Evolutionary conservation across 371 early-diverging fungal species (phyloP), one percentile per base, ranked within the genome.

Genomic region (Actinomortierella ambigua): DNA sequence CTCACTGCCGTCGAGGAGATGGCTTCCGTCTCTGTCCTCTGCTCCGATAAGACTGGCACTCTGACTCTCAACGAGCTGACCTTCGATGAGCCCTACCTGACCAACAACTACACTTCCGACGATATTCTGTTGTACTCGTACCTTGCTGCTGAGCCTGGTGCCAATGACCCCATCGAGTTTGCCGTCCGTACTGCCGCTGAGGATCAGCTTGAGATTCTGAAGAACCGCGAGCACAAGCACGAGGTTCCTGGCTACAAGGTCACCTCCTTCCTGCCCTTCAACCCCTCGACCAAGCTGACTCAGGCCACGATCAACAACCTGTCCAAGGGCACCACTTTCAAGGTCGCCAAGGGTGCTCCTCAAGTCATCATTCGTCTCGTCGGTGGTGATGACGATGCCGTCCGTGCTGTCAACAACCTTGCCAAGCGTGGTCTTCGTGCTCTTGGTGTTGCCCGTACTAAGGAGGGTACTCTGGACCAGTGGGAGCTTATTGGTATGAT

Each of bases 31-130:
- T 92, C 94, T 15, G 90, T 95, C 18, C 88, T 98, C 26, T 97
- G 97, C 78, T 94, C 95, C 8, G 98, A 98, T 79, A 98, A 92
- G 78, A 98, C 99, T 4, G 99, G 99, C 55, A 98, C 99, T 18
- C 83, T 98, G 51, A 98, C 98, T 14, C 79, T 91, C 22, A 95
- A 94, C 84, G 88, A 94, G 84, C 86, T 97, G 53, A 89, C 93
- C 14, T 95, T 96, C 75, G 93, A 92, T 55, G 90, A 91, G 59
- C 96, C 96, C 20, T 95, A 86, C 81, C 84, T 95, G 20, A 65
- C 87, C 68, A 81, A 82, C 43, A 76, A 82, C 22, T 94, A 87
- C 65, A 84, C 86, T 40, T 85, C 88, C 39, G 85, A 92, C 50
- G 95, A 95, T 57, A 82, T 97, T n/a, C 84, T 97, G 8, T 69